Evolutionary conservation across 2,329 filamentous ascomycete genomes (phyloP), one percentile per base, ranked within the genome.

Genomic region (Arthrinium phaeospermum): DNA sequence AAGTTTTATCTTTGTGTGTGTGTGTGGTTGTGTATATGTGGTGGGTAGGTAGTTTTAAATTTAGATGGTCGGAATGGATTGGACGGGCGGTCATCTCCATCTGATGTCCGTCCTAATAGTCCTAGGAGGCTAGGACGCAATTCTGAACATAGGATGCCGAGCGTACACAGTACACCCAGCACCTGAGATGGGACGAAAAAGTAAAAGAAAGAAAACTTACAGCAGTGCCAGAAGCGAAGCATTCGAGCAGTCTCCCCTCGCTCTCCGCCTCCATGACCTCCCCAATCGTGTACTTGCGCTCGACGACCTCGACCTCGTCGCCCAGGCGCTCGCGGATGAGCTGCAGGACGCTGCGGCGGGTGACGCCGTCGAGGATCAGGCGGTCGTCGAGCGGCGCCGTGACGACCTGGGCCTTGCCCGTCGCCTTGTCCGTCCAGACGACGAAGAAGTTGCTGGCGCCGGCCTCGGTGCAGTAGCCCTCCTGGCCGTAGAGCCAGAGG

Each of bases 371-470:
- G 3, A 98, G 87, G 76, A 98, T 97, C 73, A 98, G 88, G 79
- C 92, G 91, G 79, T 94, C 94, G 72, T 93, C 92, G 61, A 98
- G 84, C 12, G 94, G 94, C 2, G 95, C 94, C 2, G 95, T 98
- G 71, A 98, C 87, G 45, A 98, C 86, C 85, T 96, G 88, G 34
- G 88, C 79, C 77, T 86, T 88, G 10, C 89, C 91, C 0, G 81
- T 83, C 76, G 91, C 88, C 80, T 87, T 89, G 67, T 87, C 89
- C 79, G 87, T 88, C 93, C 93, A 95, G 16, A 98, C 86, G 10
- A 97, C 86, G 79, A 98, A 97, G 85, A 98, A 98, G 84, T 98
- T 98, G 79, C 91, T 94, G 16, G 94, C 95, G 5, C 95, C 95
- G 2, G 95, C 95, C 85, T 98, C 95, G 2, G 95, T 98, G 75